Conservation (phyloP, 202 grass and related monocot genomes). For the Brachypodium distachyon region DNA sequence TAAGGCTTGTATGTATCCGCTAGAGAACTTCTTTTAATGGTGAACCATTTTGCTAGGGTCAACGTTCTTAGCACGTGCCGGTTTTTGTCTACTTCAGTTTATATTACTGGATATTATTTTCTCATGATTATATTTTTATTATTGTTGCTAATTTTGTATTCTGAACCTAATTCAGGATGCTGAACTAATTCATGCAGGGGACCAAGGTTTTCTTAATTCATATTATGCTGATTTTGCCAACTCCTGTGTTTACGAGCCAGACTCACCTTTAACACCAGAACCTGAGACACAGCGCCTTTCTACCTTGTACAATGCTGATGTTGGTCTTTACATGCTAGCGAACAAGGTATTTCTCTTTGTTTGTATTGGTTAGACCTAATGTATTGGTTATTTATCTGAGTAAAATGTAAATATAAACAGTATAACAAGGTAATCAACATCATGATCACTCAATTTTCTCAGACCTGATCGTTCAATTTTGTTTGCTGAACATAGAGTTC, state of each 20-base stretch:
- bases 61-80: too few species aligned
- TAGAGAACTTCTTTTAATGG: not conserved
- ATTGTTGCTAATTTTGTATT: not conserved
- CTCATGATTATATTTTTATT: slow-evolving; percentile 6
- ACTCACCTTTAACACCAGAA: slow-evolving; percentile 55
- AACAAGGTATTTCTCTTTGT: slow-evolving; percentile 62
- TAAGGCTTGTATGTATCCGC: not conserved
- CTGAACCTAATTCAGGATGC: slow-evolving; percentile 4
- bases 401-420: not conserved
- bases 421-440: not conserved
- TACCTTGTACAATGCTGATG: slow-evolving; percentile 95
- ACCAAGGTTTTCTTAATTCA: slow-evolving; percentile 95
- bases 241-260: slow-evolving; percentile 76
- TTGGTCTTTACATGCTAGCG: slow-evolving; percentile 98
- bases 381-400: not conserved
- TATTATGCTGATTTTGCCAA: slow-evolving; percentile 95
- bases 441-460: not conserved
- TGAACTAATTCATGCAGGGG: slow-evolving; percentile 61
- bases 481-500: not conserved
- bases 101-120: not conserved
- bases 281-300: slow-evolving; percentile 79
- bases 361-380: not conserved
- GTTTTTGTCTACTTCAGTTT: too few species aligned
- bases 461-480: not conserved
- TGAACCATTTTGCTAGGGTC: too few species aligned